phyloP scores from a whole-genome alignment of 257 asterid genomes.

The Fraxinus anomala region DNA sequence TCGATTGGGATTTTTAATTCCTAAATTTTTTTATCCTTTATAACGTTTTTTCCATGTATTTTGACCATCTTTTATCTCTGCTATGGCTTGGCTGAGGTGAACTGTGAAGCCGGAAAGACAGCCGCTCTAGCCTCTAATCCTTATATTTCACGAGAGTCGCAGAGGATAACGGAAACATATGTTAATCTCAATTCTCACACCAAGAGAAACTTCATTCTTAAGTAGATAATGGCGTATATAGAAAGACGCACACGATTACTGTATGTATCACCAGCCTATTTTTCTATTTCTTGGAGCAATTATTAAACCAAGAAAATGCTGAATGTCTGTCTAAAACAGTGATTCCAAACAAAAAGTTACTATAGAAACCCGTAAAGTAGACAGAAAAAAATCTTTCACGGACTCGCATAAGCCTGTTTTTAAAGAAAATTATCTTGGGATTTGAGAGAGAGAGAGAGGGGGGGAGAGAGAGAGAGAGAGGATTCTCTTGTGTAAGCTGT shows the following conservation, averaged over 20 bases:
- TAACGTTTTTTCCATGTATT: neutral
- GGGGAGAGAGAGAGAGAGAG: neutral
- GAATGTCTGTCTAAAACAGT: neutral
- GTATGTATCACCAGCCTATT: slow-evolving; percentile 19
- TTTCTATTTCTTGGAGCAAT: neutral
- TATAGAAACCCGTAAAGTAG: slow-evolving; percentile 16
- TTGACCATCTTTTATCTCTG: slow-evolving; percentile 2
- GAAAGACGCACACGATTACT: neutral
- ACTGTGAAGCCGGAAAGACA: slow-evolving; percentile 27
- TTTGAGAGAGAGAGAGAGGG: slow-evolving; percentile 7
- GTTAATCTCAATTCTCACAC: neutral
- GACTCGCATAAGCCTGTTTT: slow-evolving; percentile 21
- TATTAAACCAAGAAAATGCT: neutral
- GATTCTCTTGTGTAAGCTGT: slow-evolving; percentile 30
- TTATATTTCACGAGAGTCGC: slow-evolving; percentile 34
- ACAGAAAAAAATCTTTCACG: slow-evolving; percentile 36
- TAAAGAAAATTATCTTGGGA: slow-evolving; percentile 16
- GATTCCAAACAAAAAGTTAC: neutral
- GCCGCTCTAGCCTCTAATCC: slow-evolving; percentile 20
- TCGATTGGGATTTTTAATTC: neutral
- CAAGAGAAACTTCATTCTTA: slow-evolving; percentile 18
- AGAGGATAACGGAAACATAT: slow-evolving; percentile 22
- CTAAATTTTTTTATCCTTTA: neutral
- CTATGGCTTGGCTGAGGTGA: slow-evolving; percentile 25
- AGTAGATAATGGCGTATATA: neutral